These are phyloP conservation scores for Solanum acaule DNA, from an alignment of 257 asterid genomes.

Conservation along the genomic window DNA sequence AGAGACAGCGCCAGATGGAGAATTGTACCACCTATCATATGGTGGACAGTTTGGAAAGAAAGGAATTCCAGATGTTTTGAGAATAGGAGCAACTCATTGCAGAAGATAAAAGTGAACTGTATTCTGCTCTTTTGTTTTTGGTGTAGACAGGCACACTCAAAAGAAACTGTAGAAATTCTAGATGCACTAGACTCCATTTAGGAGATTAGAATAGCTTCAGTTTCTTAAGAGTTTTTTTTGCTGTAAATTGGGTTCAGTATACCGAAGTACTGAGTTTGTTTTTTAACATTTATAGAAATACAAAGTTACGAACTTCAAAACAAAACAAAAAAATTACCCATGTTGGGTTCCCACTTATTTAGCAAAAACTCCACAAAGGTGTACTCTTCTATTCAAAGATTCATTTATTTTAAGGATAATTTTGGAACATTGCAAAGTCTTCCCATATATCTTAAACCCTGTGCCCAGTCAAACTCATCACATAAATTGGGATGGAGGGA, in stretches of 20 bases:
- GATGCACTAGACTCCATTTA: neutral
- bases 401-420: neutral
- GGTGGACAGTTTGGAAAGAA: neutral
- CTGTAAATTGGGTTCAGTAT: neutral
- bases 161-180: neutral
- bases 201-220: neutral
- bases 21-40: neutral
- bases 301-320: neutral
- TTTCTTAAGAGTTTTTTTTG: neutral
- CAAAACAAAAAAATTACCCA: neutral
- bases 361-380: neutral
- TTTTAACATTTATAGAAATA: neutral
- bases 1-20: neutral
- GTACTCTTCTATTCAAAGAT: neutral
- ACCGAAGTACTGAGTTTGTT: neutral
- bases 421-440: neutral
- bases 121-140: neutral
- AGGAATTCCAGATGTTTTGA: neutral
- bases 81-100: neutral
- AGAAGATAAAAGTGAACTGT: neutral
- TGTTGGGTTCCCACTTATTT: neutral
- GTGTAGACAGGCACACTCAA: neutral
- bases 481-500: neutral
- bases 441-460: neutral
- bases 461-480: neutral